phyloP scores from a whole-genome alignment of 345 rosid species.

The Atalantia buxifolia region DNA sequence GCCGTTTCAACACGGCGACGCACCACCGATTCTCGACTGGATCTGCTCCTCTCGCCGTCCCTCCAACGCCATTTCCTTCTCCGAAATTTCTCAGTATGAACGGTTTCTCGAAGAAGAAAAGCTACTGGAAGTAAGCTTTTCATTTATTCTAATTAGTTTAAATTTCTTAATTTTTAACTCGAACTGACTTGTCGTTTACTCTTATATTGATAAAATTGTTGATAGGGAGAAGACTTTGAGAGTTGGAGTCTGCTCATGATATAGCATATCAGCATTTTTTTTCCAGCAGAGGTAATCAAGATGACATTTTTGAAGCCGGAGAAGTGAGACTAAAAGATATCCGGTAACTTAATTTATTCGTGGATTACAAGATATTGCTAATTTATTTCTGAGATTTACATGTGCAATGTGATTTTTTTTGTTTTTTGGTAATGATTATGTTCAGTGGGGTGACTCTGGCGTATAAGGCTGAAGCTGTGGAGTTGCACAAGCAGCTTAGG shows the following conservation, averaged over 20 bases:
- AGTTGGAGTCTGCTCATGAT: slow-evolving; percentile 89
- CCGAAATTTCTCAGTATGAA: slow-evolving; percentile 77
- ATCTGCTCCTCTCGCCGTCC: slow-evolving; percentile 96
- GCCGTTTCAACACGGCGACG: slow-evolving; percentile 86
- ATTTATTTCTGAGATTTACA: background rate
- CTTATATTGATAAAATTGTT: background rate
- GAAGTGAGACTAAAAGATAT: slow-evolving; percentile 72
- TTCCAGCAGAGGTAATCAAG: slow-evolving; percentile 78
- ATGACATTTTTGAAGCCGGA: slow-evolving; percentile 87
- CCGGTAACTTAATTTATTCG: slow-evolving; percentile 30
- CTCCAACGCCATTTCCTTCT: slow-evolving; percentile 83
- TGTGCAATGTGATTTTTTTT: background rate
- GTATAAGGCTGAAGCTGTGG: slow-evolving; percentile 70
- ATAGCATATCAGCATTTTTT: slow-evolving; percentile 90
- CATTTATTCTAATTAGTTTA: slow-evolving; percentile 52
- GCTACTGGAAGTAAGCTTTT: slow-evolving; percentile 61
- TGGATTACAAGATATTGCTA: background rate
- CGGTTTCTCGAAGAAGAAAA: slow-evolving; percentile 74
- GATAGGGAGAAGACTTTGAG: slow-evolving; percentile 85
- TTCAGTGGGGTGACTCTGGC: slow-evolving; percentile 69
- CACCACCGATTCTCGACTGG: slow-evolving; percentile 87
- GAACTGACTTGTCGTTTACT: slow-evolving; percentile 58
- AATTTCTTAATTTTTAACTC: slow-evolving; percentile 53
- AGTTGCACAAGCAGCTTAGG: slow-evolving; percentile 83
- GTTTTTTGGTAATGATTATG: background rate